phyloP scores from a whole-genome alignment of 306 rosid species.

The Canavalia gladiata region DNA sequence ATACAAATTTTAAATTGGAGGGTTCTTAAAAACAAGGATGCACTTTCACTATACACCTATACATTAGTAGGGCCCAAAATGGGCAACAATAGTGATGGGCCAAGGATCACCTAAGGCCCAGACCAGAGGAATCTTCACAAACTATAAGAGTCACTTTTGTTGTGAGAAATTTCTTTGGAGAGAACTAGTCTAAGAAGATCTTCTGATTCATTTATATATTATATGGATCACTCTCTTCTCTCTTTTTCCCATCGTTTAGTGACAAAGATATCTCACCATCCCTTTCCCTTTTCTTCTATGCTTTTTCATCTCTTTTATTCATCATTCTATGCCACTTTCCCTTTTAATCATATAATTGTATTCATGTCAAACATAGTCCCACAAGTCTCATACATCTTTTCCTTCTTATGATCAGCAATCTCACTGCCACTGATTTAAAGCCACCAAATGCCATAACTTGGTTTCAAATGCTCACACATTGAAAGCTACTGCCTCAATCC shows the following conservation, averaged over 20 bases:
- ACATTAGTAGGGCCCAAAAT: too few species aligned
- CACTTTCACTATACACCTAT: too few species aligned
- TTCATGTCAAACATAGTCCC: constrained; percentile 31
- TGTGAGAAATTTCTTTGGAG: neutral
- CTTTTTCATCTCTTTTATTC: constrained; percentile 31
- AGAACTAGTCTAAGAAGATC: constrained; percentile 27
- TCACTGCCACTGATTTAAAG: constrained; percentile 30
- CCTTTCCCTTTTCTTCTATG: constrained; percentile 34
- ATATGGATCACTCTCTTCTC: constrained; percentile 23
- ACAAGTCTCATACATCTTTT: constrained; percentile 18
- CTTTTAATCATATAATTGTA: constrained; percentile 21
- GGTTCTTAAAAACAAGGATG: too few species aligned
- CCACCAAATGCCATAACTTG: constrained; percentile 44
- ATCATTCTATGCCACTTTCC: constrained; percentile 34
- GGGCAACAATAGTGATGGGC: too few species aligned
- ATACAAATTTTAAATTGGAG: too few species aligned
- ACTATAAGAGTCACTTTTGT: too few species aligned
- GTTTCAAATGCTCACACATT: constrained; percentile 25
- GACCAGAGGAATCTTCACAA: too few species aligned
- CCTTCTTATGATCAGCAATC: constrained; percentile 2
- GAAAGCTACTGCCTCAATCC: constrained; percentile 29
- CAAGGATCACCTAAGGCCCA: too few species aligned
- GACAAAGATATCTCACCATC: constrained; percentile 39
- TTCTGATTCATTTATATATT: constrained; percentile 24
- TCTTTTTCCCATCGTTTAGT: constrained; percentile 6